These are phyloP conservation scores for Phytophthora parvispora DNA, from an alignment of 352 stramenopile species.

Conservation along the genomic window DNA sequence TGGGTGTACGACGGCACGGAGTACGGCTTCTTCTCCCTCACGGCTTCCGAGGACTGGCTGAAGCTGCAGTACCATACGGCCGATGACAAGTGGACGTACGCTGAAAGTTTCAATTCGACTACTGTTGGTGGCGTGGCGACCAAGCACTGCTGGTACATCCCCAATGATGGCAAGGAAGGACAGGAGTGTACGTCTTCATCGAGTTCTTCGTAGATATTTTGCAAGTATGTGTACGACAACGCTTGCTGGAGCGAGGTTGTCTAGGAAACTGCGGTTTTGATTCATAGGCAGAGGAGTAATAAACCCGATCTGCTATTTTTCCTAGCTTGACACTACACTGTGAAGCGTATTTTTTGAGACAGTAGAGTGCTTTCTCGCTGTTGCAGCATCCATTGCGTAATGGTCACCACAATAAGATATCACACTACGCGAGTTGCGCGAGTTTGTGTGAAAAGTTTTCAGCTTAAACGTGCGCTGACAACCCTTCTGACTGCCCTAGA, in stretches of 20 bases:
- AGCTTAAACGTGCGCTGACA: no score
- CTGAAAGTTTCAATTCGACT: constrained; percentile 54
- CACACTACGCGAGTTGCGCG: no score
- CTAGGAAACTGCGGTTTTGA: not conserved
- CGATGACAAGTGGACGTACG: constrained; percentile 64
- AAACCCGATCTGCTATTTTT: not conserved
- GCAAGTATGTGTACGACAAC: constrained; percentile 2
- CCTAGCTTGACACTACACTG: not conserved
- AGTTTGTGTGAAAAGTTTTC: no score
- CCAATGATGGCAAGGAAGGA: constrained; percentile 46
- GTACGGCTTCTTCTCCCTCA: constrained; percentile 76
- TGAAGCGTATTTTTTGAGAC: no score
- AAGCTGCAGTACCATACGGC: constrained; percentile 78
- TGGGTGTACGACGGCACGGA: constrained; percentile 67
- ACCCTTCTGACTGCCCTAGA: no score
- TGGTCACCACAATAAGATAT: no score
- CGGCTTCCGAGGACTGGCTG: constrained; percentile 63
- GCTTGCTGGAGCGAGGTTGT: not conserved
- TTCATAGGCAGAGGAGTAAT: not conserved
- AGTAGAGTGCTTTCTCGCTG: no score
- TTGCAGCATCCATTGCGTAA: no score
- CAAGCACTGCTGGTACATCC: constrained; percentile 81
- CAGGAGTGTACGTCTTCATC: constrained; percentile 37
- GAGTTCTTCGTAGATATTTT: constrained; percentile 27
- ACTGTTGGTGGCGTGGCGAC: constrained; percentile 54